Conservation (phyloP, 2,329 filamentous ascomycete genomes). For the Penicillium hesseltinei region DNA sequence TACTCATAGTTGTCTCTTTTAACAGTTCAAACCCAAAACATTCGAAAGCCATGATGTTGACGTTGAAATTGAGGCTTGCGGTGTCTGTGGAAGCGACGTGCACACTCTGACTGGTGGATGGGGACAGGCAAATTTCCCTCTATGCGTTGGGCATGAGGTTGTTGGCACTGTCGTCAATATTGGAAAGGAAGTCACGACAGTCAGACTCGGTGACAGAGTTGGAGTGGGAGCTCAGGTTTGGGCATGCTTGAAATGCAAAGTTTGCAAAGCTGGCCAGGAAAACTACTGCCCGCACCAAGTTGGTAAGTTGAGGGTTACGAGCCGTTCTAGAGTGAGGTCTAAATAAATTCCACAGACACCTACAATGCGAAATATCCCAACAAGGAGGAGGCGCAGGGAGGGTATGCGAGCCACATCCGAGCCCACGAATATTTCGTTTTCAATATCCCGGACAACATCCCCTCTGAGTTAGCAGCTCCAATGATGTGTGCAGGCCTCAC, state of each 20-base stretch:
- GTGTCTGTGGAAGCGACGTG: slow-evolving; percentile 5
- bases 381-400: not conserved
- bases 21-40: slow-evolving; percentile 3
- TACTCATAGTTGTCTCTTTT: too few relatives aligned
- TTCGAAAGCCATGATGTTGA: not conserved
- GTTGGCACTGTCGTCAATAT: not conserved
- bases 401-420: slow-evolving; percentile 3
- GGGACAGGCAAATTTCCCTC: not conserved
- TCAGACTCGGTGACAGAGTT: not conserved
- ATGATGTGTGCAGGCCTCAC: slow-evolving; percentile 86
- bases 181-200: not conserved
- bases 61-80: slow-evolving; percentile 1
- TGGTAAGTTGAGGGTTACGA: too few relatives aligned
- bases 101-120: slow-evolving; percentile 1
- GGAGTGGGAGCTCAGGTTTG: not conserved
- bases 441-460: slow-evolving; percentile 68
- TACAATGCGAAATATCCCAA: slow-evolving; percentile 1
- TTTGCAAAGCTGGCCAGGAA: not conserved
- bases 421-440: slow-evolving; percentile 46
- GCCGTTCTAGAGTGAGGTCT: too few relatives aligned
- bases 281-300: not conserved
- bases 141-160: slow-evolving; percentile 6
- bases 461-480: slow-evolving; percentile 62
- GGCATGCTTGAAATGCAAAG: not conserved
- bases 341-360: not conserved